Conservation (phyloP, 805 yeast species). For the Suhomyces sp. region DNA sequence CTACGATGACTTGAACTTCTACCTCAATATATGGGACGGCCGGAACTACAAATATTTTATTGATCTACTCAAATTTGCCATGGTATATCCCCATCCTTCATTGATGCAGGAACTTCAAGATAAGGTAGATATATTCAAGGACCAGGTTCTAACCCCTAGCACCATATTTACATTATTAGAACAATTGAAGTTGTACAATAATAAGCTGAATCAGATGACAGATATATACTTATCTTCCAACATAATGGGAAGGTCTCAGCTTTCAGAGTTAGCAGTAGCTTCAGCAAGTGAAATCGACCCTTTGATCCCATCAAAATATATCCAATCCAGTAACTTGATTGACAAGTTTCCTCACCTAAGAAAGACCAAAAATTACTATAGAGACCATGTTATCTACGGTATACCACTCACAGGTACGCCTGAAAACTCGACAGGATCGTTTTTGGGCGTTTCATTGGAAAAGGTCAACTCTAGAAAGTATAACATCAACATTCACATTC, state of each 20-base stretch:
- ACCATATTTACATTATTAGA: constrained; percentile 14
- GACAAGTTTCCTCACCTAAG: constrained; percentile 37
- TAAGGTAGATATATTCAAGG: constrained; percentile 4
- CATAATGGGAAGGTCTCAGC: constrained; percentile 18
- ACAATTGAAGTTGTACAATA: constrained; percentile 22
- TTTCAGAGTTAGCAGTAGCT: constrained; percentile 17
- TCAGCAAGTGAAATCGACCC: constrained; percentile 17
- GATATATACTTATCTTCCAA: constrained; percentile 30
- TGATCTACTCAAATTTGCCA: constrained; percentile 26
- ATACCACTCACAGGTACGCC: constrained; percentile 14
- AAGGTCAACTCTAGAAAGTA: constrained; percentile 35
- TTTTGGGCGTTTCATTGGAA: constrained; percentile 36
- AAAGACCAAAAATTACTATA: constrained; percentile 16
- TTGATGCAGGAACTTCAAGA: constrained; percentile 8
- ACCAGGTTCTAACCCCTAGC: constrained; percentile 3
- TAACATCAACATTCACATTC: constrained; percentile 38
- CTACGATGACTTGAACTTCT: constrained; percentile 25
- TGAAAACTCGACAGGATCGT: not conserved
- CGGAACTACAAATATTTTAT: constrained; percentile 20
- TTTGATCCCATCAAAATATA: constrained; percentile 1
- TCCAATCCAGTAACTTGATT: constrained; percentile 2
- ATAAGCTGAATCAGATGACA: constrained; percentile 19
- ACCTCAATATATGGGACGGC: constrained; percentile 34
- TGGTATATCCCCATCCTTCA: constrained; percentile 33
- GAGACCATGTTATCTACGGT: constrained; percentile 32